Base-by-base conservation (phyloP, 1,284 basidiomycete species). In the Sporisorium reilianum region DNA sequence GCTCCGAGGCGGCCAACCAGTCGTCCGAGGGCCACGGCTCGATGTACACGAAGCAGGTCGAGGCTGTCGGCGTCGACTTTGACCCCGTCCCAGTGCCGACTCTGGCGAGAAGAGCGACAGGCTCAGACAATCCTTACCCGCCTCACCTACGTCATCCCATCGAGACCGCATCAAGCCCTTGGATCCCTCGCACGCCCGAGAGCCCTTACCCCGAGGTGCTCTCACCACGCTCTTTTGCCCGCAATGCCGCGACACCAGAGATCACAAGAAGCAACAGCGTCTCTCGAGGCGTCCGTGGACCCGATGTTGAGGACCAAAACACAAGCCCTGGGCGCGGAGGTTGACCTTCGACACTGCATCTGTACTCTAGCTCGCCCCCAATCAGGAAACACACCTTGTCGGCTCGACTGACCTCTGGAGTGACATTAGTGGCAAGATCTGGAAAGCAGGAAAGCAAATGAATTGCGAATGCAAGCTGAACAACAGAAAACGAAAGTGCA, bases 111-210 rank as follows among this genome's bases (percentile, higher is more conserved):
- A n/a, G 46, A 28, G 23, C 26, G 12, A 16, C 18, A 30, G 46
- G 18, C 12, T 9, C 38, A 1, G 18, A 32, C 22, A 18, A 50
- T 18, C n/a, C 60, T 8, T 55, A 49, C 16, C 44, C 30, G n/a
- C 36, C 48, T 10, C 49, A 49, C 34, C 25, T 45, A 1, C 30
- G 28, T 36, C 18, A 34, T 7, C 23, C 14, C 9, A 20, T 36
- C 18, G 36, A 25, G 9, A 22, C 8, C 0, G 14, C 55, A 18
- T 28, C 32, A 3, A 64, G 54, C 32, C 53, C 10, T 20, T 71
- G 68, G 68, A 55, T 65, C n/a, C 68, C 68, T 2, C 58, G 48
- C 6, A 71, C 68, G 5, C 68, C 68, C 5, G 64, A 71, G 18
- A 59, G 55, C 46, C 55, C 63, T 1, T 71, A 71, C 34, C 63